Conservation (phyloP, 352 stramenopile genomes). For the Aphanomyces invadans region DNA sequence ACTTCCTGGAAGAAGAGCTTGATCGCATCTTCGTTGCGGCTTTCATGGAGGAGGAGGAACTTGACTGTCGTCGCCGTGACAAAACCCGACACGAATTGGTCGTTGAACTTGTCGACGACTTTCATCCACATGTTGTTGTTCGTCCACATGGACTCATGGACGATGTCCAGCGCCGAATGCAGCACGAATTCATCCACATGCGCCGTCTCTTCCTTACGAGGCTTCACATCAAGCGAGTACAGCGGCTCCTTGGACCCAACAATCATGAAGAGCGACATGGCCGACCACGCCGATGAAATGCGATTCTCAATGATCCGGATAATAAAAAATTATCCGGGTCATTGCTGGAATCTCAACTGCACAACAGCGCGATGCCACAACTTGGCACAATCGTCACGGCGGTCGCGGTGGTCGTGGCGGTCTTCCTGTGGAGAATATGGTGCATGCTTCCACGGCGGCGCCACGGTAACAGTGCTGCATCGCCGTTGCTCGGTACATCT, state of each 20-base stretch:
- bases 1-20: constrained; percentile 96
- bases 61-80: constrained; percentile 93
- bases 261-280: constrained; percentile 80
- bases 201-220: constrained; percentile 71
- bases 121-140: constrained; percentile 90
- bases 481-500: background rate
- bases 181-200: constrained; percentile 97
- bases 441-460: constrained; percentile 18
- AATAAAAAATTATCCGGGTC: background rate
- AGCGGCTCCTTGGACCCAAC: constrained; percentile 79
- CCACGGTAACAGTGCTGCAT: background rate
- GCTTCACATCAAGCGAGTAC: constrained; percentile 83
- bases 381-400: background rate
- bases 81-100: constrained; percentile 95
- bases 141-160: constrained; percentile 93
- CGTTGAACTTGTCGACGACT: constrained; percentile 93
- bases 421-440: constrained; percentile 15
- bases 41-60: constrained; percentile 94
- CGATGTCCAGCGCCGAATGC: constrained; percentile 95
- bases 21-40: constrained; percentile 91
- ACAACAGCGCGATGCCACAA: background rate
- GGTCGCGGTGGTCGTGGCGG: background rate
- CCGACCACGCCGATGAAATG: constrained; percentile 5
- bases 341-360: background rate
- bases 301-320: constrained; percentile 14